Conservation (phyloP, 495 filamentous ascomycete genomes). For the Podospora didyma region DNA sequence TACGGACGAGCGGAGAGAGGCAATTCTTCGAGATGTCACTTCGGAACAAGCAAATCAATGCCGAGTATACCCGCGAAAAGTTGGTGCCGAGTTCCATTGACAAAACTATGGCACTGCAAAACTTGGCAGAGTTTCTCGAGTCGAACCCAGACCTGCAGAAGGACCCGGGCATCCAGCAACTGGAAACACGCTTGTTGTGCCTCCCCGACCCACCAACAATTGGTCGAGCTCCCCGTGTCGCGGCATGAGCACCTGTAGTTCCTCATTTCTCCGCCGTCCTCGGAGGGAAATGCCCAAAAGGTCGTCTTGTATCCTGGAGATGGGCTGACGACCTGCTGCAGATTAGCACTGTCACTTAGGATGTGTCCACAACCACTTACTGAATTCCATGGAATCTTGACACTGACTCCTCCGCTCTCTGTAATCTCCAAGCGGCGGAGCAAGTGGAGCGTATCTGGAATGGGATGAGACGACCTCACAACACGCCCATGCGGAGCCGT, state of each 20-base stretch:
- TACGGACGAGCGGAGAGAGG: slow-evolving; percentile 5
- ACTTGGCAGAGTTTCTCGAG: slow-evolving; percentile 6
- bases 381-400: neutral
- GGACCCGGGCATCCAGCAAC: slow-evolving; percentile 4
- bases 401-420: neutral
- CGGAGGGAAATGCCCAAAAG: neutral
- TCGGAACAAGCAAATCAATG: slow-evolving; percentile 6
- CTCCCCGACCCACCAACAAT: slow-evolving; percentile 2
- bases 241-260: neutral
- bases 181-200: slow-evolving; percentile 3
- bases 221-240: neutral
- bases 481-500: neutral
- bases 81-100: slow-evolving; percentile 5
- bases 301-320: neutral
- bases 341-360: neutral
- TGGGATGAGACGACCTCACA: slow-evolving; percentile 1
- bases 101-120: slow-evolving; percentile 4
- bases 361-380: neutral
- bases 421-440: neutral
- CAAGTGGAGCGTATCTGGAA: neutral
- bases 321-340: neutral
- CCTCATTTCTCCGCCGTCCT: neutral
- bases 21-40: slow-evolving; percentile 6
- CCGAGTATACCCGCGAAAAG: slow-evolving; percentile 5
- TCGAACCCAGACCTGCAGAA: slow-evolving; percentile 5